A percentile compares a stretch with the other conserved stretches of the same genome.
phyloP scores from a whole-genome alignment of 2,329 filamentous ascomycete species.

The Pseudogymnoascus sp. region DNA sequence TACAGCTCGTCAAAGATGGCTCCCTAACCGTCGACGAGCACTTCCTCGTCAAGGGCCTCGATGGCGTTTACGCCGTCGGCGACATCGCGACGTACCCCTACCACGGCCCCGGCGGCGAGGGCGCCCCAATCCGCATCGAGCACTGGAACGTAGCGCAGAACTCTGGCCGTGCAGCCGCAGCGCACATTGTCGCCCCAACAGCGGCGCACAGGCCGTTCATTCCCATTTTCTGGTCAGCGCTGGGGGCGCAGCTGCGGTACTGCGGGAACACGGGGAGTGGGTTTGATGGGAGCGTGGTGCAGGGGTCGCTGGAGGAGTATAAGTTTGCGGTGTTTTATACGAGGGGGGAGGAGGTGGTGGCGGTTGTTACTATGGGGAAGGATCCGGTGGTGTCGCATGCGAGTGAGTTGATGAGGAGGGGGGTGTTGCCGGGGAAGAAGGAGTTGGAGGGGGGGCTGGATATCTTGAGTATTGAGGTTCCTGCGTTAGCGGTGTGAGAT shows the following conservation, averaged over 20 bases:
- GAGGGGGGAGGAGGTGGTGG: constrained; percentile 77
- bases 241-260: constrained; percentile 84
- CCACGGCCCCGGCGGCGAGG: constrained; percentile 74
- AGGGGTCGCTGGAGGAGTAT: constrained; percentile 65
- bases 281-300: constrained; percentile 77
- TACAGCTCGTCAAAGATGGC: constrained; percentile 74
- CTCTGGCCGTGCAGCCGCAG: constrained; percentile 70
- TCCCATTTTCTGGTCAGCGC: constrained; percentile 92
- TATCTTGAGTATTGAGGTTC: constrained; percentile 22
- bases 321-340: constrained; percentile 88
- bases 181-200: constrained; percentile 61
- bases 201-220: constrained; percentile 65
- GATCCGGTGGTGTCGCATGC: constrained; percentile 80
- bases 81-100: constrained; percentile 96
- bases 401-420: constrained; percentile 74
- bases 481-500: constrained; percentile 13
- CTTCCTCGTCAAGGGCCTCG: constrained; percentile 66
- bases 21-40: constrained; percentile 72
- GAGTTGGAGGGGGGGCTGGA: constrained; percentile 57
- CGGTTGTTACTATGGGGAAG: constrained; percentile 81
- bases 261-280: constrained; percentile 78
- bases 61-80: constrained; percentile 84
- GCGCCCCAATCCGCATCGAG: constrained; percentile 72
- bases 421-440: constrained; percentile 75
- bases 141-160: constrained; percentile 99